These are phyloP conservation scores for Babesia caballi DNA, from an alignment of 169 alveolate genomes.

Conservation along the genomic window DNA sequence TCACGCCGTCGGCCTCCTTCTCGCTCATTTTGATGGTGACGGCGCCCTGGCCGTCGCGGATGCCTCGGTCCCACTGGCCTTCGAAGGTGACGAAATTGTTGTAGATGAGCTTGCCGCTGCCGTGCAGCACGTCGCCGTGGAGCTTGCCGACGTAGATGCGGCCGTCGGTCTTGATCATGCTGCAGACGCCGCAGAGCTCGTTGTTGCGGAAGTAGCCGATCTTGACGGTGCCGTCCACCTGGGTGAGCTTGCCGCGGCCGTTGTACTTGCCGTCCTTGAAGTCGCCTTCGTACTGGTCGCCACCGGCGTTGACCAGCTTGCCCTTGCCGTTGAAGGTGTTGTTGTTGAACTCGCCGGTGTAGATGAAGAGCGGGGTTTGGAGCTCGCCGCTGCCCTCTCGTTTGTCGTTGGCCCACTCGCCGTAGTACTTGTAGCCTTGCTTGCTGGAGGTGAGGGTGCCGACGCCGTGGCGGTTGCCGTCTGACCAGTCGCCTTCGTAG, in stretches of 20 bases:
- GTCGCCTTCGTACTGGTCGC: slow-evolving; percentile 56
- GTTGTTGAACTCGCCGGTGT: slow-evolving; percentile 44
- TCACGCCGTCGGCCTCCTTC: background rate
- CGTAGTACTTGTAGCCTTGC: slow-evolving; percentile 31
- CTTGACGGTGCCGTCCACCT: slow-evolving; percentile 47
- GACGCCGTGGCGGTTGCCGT: slow-evolving; percentile 57
- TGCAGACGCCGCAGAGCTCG: slow-evolving; percentile 46
- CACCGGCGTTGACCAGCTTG: slow-evolving; percentile 14
- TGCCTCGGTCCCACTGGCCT: slow-evolving; percentile 55
- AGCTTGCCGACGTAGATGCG: slow-evolving; percentile 55
- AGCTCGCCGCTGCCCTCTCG: slow-evolving; percentile 54
- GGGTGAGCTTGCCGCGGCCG: slow-evolving; percentile 57
- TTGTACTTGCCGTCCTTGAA: slow-evolving; percentile 41
- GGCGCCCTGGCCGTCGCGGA: slow-evolving; percentile 52
- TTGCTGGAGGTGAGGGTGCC: slow-evolving; percentile 37
- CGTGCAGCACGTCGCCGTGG: slow-evolving; percentile 44
- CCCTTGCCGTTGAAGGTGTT: slow-evolving; percentile 48
- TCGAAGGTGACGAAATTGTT: slow-evolving; percentile 28
- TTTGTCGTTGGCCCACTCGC: slow-evolving; percentile 50
- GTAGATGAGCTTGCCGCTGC: slow-evolving; percentile 43
- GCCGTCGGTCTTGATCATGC: slow-evolving; percentile 45
- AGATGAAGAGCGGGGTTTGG: slow-evolving; percentile 13
- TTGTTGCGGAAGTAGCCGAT: slow-evolving; percentile 50
- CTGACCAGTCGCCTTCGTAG: slow-evolving; percentile 57
- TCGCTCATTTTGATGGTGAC: slow-evolving; percentile 14